phyloP scores from a whole-genome alignment of 306 rosid genomes.

The Lathyrus sativus region DNA sequence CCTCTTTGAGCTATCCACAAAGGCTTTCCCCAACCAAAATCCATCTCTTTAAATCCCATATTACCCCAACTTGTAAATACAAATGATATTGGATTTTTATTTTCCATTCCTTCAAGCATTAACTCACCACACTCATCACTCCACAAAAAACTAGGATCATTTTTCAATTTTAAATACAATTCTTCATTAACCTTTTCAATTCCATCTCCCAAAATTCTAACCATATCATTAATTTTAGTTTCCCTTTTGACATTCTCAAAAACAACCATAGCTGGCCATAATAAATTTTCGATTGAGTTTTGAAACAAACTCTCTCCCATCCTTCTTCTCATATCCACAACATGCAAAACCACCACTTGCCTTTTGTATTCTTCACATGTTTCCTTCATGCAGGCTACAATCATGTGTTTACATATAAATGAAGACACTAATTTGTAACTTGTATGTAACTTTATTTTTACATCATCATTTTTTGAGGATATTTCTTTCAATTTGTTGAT shows the following conservation, averaged over 20 bases:
- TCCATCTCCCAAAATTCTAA: slow-evolving; percentile 1
- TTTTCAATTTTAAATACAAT: slow-evolving; percentile 39
- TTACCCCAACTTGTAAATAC: slow-evolving; percentile 52
- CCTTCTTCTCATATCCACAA: slow-evolving; percentile 56
- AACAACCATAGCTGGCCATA: slow-evolving; percentile 39
- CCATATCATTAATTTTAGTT: slow-evolving; percentile 28
- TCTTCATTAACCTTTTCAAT: slow-evolving; percentile 33
- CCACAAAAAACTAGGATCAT: slow-evolving; percentile 37
- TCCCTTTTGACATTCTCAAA: slow-evolving; percentile 15
- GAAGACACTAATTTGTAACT: slow-evolving; percentile 44
- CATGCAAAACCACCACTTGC: slow-evolving; percentile 39
- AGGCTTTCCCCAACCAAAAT: slow-evolving; percentile 63
- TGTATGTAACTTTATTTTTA: slow-evolving; percentile 35
- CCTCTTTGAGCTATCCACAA: slow-evolving; percentile 55
- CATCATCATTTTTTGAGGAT: slow-evolving; percentile 6
- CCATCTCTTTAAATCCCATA: slow-evolving; percentile 45
- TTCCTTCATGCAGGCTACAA: slow-evolving; percentile 33
- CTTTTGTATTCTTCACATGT: slow-evolving; percentile 12
- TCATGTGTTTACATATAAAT: slow-evolving; percentile 50
- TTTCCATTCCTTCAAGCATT: slow-evolving; percentile 31
- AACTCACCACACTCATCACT: slow-evolving; percentile 41
- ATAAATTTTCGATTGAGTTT: slow-evolving; percentile 31
- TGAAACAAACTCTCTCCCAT: slow-evolving; percentile 40
- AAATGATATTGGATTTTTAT: slow-evolving; percentile 27
- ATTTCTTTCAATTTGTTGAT: slow-evolving; percentile 21